Percentiles rank a stretch among this genome's conserved stretches.
These are phyloP conservation scores for Chrysanthemum makinoi DNA, from an alignment of 129 eudicot species.

Conservation along the genomic window DNA sequence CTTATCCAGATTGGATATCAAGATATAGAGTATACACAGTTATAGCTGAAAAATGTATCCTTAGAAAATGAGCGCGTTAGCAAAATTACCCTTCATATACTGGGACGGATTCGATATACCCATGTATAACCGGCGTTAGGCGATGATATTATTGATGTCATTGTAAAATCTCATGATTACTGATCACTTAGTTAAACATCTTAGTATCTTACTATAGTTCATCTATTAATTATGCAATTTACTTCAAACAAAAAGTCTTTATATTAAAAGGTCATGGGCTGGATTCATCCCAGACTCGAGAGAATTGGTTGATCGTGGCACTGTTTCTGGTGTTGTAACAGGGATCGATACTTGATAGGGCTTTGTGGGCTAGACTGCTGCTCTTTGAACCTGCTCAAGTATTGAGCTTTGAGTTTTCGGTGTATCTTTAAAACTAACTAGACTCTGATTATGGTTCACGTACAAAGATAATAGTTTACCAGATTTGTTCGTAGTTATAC, in stretches of 20 bases:
- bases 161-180: conserved; percentile 4
- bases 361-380: background rate
- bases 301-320: background rate
- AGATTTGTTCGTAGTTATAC: too few species aligned
- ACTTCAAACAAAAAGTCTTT: background rate
- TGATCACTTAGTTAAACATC: background rate
- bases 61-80: background rate
- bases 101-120: background rate
- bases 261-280: background rate
- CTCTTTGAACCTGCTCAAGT: background rate
- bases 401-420: too few species aligned
- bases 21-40: conserved; percentile 16
- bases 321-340: background rate
- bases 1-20: conserved; percentile 1
- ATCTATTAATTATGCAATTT: background rate
- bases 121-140: background rate
- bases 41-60: background rate
- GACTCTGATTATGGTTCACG: too few species aligned
- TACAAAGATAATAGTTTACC: too few species aligned
- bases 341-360: background rate
- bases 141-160: background rate
- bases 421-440: too few species aligned
- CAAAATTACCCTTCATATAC: background rate
- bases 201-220: background rate
- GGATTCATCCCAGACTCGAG: background rate